Evolutionary conservation across 257 asterid species (phyloP).

Genomic region (Nicotiana benthamiana): DNA sequence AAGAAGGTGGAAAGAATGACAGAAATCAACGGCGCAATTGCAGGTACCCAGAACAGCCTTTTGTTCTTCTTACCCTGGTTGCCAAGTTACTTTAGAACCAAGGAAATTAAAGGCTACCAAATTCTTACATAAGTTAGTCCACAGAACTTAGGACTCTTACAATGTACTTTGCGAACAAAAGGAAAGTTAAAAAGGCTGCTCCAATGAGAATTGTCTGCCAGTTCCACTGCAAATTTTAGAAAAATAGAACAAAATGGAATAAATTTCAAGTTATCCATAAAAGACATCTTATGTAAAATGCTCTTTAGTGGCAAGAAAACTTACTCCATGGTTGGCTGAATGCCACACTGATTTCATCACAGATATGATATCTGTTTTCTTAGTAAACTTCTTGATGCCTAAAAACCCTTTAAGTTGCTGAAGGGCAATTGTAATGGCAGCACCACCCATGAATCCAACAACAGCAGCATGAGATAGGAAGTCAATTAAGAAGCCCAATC

Average conservation of each 20-base stretch:
- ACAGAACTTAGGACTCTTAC: constrained; percentile 9
- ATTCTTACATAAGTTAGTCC: not conserved
- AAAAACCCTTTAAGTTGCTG: constrained; percentile 82
- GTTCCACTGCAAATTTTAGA: constrained; percentile 56
- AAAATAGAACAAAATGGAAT: not conserved
- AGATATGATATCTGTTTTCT: constrained; percentile 59
- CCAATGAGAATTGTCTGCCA: constrained; percentile 63
- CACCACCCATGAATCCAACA: constrained; percentile 95
- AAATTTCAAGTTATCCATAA: not conserved
- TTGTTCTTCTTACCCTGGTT: constrained; percentile 67
- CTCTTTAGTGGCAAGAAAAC: not conserved
- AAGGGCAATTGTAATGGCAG: constrained; percentile 88
- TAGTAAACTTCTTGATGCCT: constrained; percentile 68
- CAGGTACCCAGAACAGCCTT: constrained; percentile 72
- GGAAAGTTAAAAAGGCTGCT: constrained; percentile 55
- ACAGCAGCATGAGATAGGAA: constrained; percentile 92
- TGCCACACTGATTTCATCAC: constrained; percentile 55
- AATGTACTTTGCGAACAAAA: constrained; percentile 56
- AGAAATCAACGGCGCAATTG: constrained; percentile 73
- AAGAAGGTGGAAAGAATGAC: constrained; percentile 65
- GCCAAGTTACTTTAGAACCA: not conserved
- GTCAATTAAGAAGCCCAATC: constrained; percentile 88
- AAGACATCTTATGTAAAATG: not conserved
- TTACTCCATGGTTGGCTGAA: constrained; percentile 43
- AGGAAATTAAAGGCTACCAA: not conserved